A percentile compares a stretch with the other conserved stretches of the same genome.
Evolutionary conservation across 352 stramenopile species (phyloP).

Genomic region (Pythium aphanidermatum): DNA sequence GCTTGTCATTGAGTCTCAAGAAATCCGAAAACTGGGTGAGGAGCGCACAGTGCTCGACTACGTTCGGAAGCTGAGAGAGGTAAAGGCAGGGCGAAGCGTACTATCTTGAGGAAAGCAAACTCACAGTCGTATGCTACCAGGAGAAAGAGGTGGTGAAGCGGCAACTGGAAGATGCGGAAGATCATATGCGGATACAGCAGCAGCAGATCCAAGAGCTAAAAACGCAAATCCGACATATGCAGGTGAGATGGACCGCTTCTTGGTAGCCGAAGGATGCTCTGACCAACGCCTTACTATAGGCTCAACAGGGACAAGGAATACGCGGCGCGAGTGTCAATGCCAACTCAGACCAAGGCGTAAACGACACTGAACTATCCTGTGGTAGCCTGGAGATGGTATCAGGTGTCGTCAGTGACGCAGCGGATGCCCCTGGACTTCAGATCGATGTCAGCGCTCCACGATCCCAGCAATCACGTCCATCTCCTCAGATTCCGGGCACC

Average conservation of each 20-base stretch:
- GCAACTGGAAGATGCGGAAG: conserved; percentile 67
- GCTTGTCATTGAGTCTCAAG: conserved; percentile 65
- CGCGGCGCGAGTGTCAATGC: conserved; percentile 2
- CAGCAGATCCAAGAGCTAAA: conserved; percentile 76
- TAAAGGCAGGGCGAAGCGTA: too few species aligned
- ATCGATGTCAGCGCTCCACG: conserved; percentile 19
- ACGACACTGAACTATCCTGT: too few species aligned
- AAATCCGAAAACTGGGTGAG: conserved; percentile 74
- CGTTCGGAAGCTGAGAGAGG: conserved; percentile 73
- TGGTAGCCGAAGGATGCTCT: background rate
- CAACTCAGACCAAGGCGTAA: background rate
- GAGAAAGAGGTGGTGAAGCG: conserved; percentile 63
- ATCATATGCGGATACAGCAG: conserved; percentile 73
- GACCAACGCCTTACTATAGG: conserved; percentile 27
- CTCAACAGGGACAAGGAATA: conserved; percentile 18
- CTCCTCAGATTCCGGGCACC: conserved; percentile 12
- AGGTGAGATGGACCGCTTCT: conserved; percentile 20
- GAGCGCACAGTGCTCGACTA: conserved; percentile 79
- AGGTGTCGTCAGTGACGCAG: too few species aligned
- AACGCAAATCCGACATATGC: conserved; percentile 49
- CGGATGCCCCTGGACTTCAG: background rate
- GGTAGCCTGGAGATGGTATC: too few species aligned
- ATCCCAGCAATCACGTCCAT: conserved; percentile 24
- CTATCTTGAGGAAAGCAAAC: too few species aligned
- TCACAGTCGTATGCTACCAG: conserved; percentile 6